phyloP scores from a whole-genome alignment of 495 filamentous ascomycete genomes.

The Lentithecium fluviatile region DNA sequence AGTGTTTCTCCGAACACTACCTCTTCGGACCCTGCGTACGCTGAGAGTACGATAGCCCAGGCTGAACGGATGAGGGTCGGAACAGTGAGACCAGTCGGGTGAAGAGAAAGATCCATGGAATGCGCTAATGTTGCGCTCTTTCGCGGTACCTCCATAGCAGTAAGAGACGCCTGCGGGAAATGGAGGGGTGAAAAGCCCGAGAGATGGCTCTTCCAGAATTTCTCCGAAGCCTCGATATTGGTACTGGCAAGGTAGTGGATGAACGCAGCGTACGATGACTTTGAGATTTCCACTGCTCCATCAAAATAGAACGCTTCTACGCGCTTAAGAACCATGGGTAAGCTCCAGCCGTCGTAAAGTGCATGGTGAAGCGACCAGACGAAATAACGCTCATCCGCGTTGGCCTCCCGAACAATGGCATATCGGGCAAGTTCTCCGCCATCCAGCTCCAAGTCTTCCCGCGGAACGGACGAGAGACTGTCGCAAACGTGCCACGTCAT shows the following conservation, averaged over 20 bases:
- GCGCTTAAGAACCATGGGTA: conserved; percentile 21
- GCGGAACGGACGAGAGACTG: conserved; percentile 4
- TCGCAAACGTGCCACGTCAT: conserved; percentile 23
- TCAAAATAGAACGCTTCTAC: conserved; percentile 25
- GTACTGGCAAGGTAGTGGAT: conserved; percentile 10
- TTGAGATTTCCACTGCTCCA: neutral
- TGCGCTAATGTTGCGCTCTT: too few species aligned
- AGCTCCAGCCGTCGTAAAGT: conserved; percentile 39
- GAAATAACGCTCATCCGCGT: conserved; percentile 24
- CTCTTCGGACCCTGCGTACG: conserved; percentile 48
- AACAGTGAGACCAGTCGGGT: conserved; percentile 39
- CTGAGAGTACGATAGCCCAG: conserved; percentile 53
- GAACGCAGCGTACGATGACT: conserved; percentile 13
- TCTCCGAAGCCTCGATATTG: neutral
- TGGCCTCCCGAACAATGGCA: conserved; percentile 9
- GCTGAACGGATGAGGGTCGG: conserved; percentile 54
- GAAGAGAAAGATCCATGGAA: too few species aligned
- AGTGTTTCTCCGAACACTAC: conserved; percentile 57
- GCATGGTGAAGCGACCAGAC: conserved; percentile 41
- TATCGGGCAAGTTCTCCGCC: conserved; percentile 13
- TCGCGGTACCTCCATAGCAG: too few species aligned
- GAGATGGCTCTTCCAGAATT: conserved; percentile 37
- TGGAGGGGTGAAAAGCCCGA: too few species aligned
- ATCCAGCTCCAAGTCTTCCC: conserved; percentile 11
- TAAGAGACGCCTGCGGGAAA: too few species aligned